Base-by-base conservation (phyloP, 2,329 filamentous ascomycete species). In the Exophiala alcalophila region DNA sequence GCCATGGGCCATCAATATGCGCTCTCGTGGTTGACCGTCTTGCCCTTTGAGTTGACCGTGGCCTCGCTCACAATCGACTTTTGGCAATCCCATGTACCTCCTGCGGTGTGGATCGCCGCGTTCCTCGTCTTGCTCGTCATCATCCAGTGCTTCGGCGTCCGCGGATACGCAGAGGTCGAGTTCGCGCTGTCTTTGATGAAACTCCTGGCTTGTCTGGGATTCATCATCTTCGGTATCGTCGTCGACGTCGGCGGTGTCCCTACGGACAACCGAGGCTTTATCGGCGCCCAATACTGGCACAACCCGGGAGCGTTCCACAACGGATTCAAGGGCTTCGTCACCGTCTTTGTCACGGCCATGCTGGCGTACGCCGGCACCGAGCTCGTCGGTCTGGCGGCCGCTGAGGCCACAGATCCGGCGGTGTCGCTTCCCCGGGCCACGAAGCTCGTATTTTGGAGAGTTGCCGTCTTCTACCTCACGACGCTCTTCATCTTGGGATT, bases 391-490 rank as follows among this genome's bases (percentile, higher is more conserved):
- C 64, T 80, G 31, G 75, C 76, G 18, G 76, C 77, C 30, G 77
- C 77, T 18, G 77, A 80, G 59, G 74, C 76, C n/a, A 65, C 65
- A 14, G 76, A 79, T 50, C 77, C 77, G 23, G 65, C 70, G 44
- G 77, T 92, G 61, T 86, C 84, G 1, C 73, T 96, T 1, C 90
- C 90, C 0, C 88, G 81, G 0, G 90, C 90, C 9, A 81, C 92
- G 58, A 94, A 92, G 67, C 89, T 94, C 28, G 45, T 95, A n/a
- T 94, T 95, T 65, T 96, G 90, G 90, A 83, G 90, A 58, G 94
- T 95, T 59, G 80, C 81, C 4, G 73, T 92, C 38, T 95, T 96
- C 70, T 96, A 95, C 67, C 74, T 96, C 32, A 80, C 94, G 23
- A 84, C 85, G 1, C 74, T 96, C 9, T 80, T 81, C 5, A 69